Percentiles rank a stretch among this genome's conserved stretches.
These are phyloP conservation scores for Cucumis sativus DNA, from an alignment of 306 rosid species.

Conservation along the genomic window DNA sequence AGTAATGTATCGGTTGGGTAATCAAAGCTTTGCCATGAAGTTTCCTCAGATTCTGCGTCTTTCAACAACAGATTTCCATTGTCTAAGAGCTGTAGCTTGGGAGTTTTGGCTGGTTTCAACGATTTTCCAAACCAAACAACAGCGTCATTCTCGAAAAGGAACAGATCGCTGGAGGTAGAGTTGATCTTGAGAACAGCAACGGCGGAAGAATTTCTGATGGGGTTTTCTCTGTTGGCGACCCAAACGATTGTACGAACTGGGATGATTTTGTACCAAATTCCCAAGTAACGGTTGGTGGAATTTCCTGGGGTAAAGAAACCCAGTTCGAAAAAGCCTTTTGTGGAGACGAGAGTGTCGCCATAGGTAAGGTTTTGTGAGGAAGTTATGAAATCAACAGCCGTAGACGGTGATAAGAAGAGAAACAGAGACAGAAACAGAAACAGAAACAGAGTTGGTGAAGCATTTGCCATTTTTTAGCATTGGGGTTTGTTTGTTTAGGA, in stretches of 20 bases:
- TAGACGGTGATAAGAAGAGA: slow-evolving; percentile 4
- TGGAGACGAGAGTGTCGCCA: slow-evolving; percentile 26
- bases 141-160: slow-evolving; percentile 4
- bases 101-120: slow-evolving; percentile 8
- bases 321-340: slow-evolving; percentile 25
- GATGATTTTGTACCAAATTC: slow-evolving; percentile 36
- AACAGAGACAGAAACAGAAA: neutral
- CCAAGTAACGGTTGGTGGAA: slow-evolving; percentile 24
- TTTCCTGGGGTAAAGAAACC: slow-evolving; percentile 46
- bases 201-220: slow-evolving; percentile 27
- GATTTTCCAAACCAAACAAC: slow-evolving; percentile 27
- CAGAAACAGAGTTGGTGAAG: neutral
- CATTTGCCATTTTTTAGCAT: slow-evolving; percentile 9
- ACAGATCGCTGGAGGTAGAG: slow-evolving; percentile 8
- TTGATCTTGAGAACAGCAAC: slow-evolving; percentile 18
- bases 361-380: slow-evolving; percentile 22
- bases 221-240: slow-evolving; percentile 46
- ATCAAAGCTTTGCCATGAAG: slow-evolving; percentile 55
- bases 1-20: slow-evolving; percentile 46
- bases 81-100: slow-evolving; percentile 24
- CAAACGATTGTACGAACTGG: slow-evolving; percentile 28
- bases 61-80: slow-evolving; percentile 37
- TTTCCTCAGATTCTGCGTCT: slow-evolving; percentile 12
- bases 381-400: slow-evolving; percentile 18
- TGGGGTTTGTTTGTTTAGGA: neutral